Base-by-base conservation (phyloP, 169 alveolate species). In the Plasmodium relictum region DNA sequence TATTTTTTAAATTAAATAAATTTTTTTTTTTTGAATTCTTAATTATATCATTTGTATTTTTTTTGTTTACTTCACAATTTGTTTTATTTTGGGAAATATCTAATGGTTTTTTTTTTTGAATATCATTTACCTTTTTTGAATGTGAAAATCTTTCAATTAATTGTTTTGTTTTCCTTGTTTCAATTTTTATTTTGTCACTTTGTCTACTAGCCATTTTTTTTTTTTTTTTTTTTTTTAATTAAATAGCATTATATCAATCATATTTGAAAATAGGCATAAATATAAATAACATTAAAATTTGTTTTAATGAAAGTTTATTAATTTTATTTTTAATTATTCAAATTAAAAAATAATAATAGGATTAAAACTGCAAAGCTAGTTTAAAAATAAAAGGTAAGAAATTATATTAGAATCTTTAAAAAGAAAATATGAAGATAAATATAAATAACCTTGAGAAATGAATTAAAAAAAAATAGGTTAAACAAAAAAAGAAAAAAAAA, bases 191-290 rank as follows among this genome's bases (percentile, higher is more conserved):
- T 63, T 76, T 76, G 41, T 16, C 63, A 42, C 44, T 65, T 56
- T 76, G 88, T 76, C 88, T 76, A 76, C 88, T 62, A 76, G 68
- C 88, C 73, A 54, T 76, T 76, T 74, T 61, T 74, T 41, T 59
- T 74, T 73, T 58, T 54, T 72, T 72, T 52, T 73, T 73, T 73
- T 74, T 59, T 74, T 73, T 74, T 74, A 16, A 44, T 0, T 52
- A 24, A 73, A 22, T 54, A 52, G 48, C 22, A 26, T 73, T 52
- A 31, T 20, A 22, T 42, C 39, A 54, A 61, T 61, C 70, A 52
- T 37, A 56, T 31, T 58, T 58, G 42, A 31, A 62, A 48, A 66
- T n/a, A 31, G 3, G 39, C 16, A 18, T 22, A 42, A 50, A 48
- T 24, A 65, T 45, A 58, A 26, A 20, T 24, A 62, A 58, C 56